A percentile compares a stretch with the other conserved stretches of the same genome.
Evolutionary conservation across 768 basidiomycete genomes (phyloP).

Genomic region (Lentinula detonsa): DNA sequence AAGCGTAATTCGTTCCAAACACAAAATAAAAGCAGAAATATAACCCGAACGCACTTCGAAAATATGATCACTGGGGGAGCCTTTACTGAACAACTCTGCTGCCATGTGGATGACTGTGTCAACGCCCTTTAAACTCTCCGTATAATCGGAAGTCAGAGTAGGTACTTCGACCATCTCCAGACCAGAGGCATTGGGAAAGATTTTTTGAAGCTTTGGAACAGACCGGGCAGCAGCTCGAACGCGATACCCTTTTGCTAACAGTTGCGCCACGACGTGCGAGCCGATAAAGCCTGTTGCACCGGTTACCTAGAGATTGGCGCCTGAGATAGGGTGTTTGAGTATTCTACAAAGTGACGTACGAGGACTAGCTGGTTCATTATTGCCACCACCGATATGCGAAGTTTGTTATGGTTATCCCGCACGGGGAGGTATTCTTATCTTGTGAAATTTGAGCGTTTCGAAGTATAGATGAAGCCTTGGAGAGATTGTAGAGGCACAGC

Average conservation of each 20-base stretch:
- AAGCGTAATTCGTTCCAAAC: background rate
- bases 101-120: slow-evolving; percentile 10
- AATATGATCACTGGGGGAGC: slow-evolving; percentile 1
- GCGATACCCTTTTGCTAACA: slow-evolving; percentile 7
- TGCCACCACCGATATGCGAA: too few species aligned
- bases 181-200: slow-evolving; percentile 2
- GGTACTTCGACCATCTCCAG: slow-evolving; percentile 7
- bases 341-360: background rate
- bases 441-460: too few species aligned
- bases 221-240: slow-evolving; percentile 8
- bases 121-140: slow-evolving; percentile 2
- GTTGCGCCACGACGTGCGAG: slow-evolving; percentile 8
- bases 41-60: background rate
- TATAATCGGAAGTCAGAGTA: background rate
- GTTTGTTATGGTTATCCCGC: too few species aligned
- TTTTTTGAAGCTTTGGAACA: background rate
- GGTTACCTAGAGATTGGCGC: slow-evolving; percentile 7
- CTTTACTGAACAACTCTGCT: slow-evolving; percentile 6
- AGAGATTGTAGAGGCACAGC: too few species aligned
- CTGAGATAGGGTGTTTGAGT: background rate
- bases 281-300: slow-evolving; percentile 12
- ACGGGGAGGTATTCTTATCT: too few species aligned
- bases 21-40: background rate
- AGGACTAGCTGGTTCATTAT: background rate
- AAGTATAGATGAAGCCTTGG: too few species aligned